Evolutionary conservation across 257 asterid species (phyloP), one percentile per base, ranked within the genome.

Genomic region (Ligustrum vulgare): DNA sequence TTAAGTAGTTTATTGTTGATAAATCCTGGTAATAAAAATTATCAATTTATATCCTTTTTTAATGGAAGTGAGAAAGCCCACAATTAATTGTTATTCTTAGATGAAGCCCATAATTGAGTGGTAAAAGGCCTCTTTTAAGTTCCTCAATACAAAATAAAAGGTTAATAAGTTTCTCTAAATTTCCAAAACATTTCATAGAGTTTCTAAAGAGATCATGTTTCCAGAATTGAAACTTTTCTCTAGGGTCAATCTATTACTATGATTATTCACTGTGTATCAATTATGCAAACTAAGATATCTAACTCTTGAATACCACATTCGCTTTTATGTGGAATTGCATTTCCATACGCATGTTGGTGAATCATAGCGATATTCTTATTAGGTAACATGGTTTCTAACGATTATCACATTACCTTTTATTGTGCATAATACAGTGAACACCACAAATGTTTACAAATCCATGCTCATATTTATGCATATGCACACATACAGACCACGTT

Each of bases 401-500:
- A 43, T 12, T 43, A 43, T 43, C n/a, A 43, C 16, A 43, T 1
- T 43, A 3, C 51, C 18, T 13, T 43, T 43, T 43, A 43, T 43
- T 43, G 16, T 51, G 58, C 62, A 51, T 51, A 13, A 51, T 51
- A 51, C 23, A 18, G 62, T 51, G n/a, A 43, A 43, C 51, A 43
- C n/a, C 6, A 43, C 51, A 43, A 43, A 11, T 43, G 51, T 43
- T 18, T 13, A 43, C 51, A 43, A 43, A 43, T 43, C 51, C 51
- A 43, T 43, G 51, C 51, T 15, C 10, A 13, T 51, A 51, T 23
- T n/a, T 54, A 67, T 28, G 66, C 65, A 65, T 60, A n/a, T 37
- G 70, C 54, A 72, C 18, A 68, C 37, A 33, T 69, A 75, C 67
- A 66, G 13, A 62, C 32, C 63, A 32, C 67, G 18, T 22, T 60